phyloP scores from a whole-genome alignment of 1,284 basidiomycete species.

The Lignosus rhinocerotis region DNA sequence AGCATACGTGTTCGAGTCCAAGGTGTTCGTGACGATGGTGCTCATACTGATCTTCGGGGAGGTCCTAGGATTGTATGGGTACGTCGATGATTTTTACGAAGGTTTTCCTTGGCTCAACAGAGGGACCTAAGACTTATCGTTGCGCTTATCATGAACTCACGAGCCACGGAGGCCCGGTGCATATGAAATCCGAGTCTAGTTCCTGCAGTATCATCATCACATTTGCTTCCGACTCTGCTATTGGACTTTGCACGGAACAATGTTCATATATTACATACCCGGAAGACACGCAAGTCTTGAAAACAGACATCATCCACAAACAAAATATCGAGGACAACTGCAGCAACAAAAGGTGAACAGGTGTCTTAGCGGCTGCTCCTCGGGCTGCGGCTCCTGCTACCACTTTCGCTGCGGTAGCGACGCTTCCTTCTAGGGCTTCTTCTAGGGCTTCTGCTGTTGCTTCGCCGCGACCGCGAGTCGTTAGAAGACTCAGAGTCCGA shows the following conservation, averaged over 20 bases:
- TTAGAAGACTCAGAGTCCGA: conserved; percentile 43
- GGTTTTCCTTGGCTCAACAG: neutral
- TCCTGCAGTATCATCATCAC: neutral
- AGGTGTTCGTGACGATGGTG: conserved; percentile 89
- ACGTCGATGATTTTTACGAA: conserved; percentile 25
- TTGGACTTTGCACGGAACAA: conserved; percentile 14
- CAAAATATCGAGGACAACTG: neutral
- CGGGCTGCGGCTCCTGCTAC: conserved; percentile 22
- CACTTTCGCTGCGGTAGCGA: conserved; percentile 26
- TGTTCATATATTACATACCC: conserved; percentile 22
- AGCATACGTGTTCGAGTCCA: conserved; percentile 82
- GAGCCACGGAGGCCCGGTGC: conserved; percentile 41
- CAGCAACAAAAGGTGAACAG: neutral
- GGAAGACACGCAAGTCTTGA: neutral
- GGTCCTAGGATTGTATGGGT: conserved; percentile 89
- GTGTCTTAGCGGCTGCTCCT: conserved; percentile 9
- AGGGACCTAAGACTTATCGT: conserved; percentile 67
- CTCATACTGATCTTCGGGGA: conserved; percentile 94
- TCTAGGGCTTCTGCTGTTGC: conserved; percentile 43
- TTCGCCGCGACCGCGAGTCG: conserved; percentile 43
- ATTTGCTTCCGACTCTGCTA: neutral
- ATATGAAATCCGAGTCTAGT: conserved; percentile 5
- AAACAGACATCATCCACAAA: neutral
- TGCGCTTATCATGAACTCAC: conserved; percentile 85
- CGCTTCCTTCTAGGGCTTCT: conserved; percentile 34